phyloP scores from a whole-genome alignment of 345 rosid genomes.

The Hevea brasiliensis region DNA sequence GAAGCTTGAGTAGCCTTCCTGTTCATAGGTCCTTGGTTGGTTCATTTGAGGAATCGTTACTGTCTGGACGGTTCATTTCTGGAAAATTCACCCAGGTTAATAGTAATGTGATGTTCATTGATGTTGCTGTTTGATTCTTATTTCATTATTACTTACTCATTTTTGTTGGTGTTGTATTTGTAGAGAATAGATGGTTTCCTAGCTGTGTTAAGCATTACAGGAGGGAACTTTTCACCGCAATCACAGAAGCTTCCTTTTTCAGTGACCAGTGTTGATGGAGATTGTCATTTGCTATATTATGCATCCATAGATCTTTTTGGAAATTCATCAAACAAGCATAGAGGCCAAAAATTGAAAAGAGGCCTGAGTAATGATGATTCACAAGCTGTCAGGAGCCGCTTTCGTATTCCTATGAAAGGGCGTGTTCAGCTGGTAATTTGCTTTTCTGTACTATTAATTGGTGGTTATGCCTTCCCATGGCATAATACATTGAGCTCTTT shows the following conservation, averaged over 20 bases:
- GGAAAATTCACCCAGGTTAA: slow-evolving; percentile 68
- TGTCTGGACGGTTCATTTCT: slow-evolving; percentile 77
- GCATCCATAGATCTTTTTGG: slow-evolving; percentile 80
- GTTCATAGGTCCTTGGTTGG: slow-evolving; percentile 89
- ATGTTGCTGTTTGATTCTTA: slow-evolving; percentile 7
- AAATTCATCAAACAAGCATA: slow-evolving; percentile 51
- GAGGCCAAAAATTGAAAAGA: slow-evolving; percentile 53
- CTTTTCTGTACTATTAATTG: slow-evolving; percentile 17
- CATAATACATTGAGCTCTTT: background rate
- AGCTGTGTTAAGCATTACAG: slow-evolving; percentile 88
- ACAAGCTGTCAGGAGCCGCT: slow-evolving; percentile 61
- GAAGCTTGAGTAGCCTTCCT: slow-evolving; percentile 74
- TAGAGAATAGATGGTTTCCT: slow-evolving; percentile 90
- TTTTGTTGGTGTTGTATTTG: slow-evolving; percentile 27
- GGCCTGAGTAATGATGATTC: slow-evolving; percentile 52
- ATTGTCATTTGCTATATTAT: slow-evolving; percentile 69
- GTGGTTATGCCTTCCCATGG: slow-evolving; percentile 4
- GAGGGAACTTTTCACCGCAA: slow-evolving; percentile 82
- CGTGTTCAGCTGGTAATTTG: slow-evolving; percentile 78
- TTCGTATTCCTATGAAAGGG: slow-evolving; percentile 89
- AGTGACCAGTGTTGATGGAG: slow-evolving; percentile 88
- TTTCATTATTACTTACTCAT: background rate
- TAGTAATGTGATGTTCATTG: slow-evolving; percentile 6
- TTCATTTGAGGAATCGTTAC: slow-evolving; percentile 92
- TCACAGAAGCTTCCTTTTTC: slow-evolving; percentile 92